A percentile compares a stretch with the other conserved stretches of the same genome.
These are phyloP conservation scores for Lachnellula suecica DNA, from an alignment of 2,329 filamentous ascomycete species.

Conservation along the genomic window DNA sequence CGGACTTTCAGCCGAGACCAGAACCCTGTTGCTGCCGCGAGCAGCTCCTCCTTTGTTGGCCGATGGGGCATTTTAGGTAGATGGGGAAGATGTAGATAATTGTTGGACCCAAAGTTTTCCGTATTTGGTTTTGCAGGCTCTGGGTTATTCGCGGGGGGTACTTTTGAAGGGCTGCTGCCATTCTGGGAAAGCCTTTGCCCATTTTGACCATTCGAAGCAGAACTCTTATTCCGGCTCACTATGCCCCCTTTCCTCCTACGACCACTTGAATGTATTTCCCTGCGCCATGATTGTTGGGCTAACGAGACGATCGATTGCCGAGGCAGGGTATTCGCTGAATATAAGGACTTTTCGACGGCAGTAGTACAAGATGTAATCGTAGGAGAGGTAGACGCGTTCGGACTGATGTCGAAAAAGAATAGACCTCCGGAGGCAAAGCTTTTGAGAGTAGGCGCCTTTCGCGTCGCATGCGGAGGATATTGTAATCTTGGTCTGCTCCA, in stretches of 20 bases:
- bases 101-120: constrained; percentile 36
- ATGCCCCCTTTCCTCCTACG: constrained; percentile 24
- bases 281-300: constrained; percentile 26
- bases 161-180: constrained; percentile 17
- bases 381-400: constrained; percentile 36
- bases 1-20: constrained; percentile 86
- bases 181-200: constrained; percentile 20
- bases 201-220: constrained; percentile 26
- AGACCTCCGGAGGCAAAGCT: constrained; percentile 56
- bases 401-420: constrained; percentile 46
- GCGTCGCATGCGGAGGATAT: constrained; percentile 36
- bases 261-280: constrained; percentile 29
- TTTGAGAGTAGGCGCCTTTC: constrained; percentile 40
- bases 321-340: constrained; percentile 14
- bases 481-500: constrained; percentile 21
- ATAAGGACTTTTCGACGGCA: constrained; percentile 24
- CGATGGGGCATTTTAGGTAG: constrained; percentile 77
- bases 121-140: constrained; percentile 9
- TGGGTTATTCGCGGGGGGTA: constrained; percentile 12
- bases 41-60: constrained; percentile 88
- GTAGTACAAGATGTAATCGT: constrained; percentile 20
- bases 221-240: constrained; percentile 32
- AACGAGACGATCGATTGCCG: constrained; percentile 14
- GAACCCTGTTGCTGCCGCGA: constrained; percentile 89
- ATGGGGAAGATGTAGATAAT: constrained; percentile 56